Base-by-base conservation (phyloP, 2,329 filamentous ascomycete genomes). In the Didymella glomerata region DNA sequence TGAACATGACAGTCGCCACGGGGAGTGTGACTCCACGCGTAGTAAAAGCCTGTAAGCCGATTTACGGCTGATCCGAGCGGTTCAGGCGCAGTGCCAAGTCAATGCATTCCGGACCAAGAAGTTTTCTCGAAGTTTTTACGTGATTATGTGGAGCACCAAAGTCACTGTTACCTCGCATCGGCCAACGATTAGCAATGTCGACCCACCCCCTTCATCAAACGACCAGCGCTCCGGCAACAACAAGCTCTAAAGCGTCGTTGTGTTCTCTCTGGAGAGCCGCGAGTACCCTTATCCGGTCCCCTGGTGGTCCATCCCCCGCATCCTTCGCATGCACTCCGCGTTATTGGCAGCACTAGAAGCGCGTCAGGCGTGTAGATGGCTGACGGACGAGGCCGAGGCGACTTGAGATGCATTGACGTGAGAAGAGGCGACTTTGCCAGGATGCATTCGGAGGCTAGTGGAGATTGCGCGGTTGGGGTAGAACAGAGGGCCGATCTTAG, bases 41-140 rank as follows among this genome's bases (percentile, higher is more conserved):
- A 40, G 49, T 11, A 62, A 56, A 60, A 57, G 27, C 41, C 48
- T 54, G 47, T 54, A 54, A 54, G 55, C 50, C 61, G 59, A 58
- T 52, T 42, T 64, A 54, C 61, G 63, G 63, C 59, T 61, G 56
- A 59, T 47, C 51, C 18, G 59, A 63, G 54, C 55, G 56, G 57
- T 48, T 58, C 51, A 48, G 60, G 55, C 57, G 60, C 52, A 24
- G 24, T 60, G 66, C 65, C 66, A 68, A 70, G 67, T 60, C 45
- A 52, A 50, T 42, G 50, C 57, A 64, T 49, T 52, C 62, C 60
- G 67, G 64, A 36, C 52, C 45, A 63, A 59, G 61, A 67, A 64
- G 51, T 67, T 68, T 71, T 69, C 62, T 62, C 41, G 64, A 71
- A 71, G 64, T 67, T 70, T 70, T 72, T 71, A 68, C 67, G 64